Evolutionary conservation across 2,329 filamentous ascomycete species (phyloP), one percentile per base, ranked within the genome.

Genomic region (Scedosporium apiospermum): DNA sequence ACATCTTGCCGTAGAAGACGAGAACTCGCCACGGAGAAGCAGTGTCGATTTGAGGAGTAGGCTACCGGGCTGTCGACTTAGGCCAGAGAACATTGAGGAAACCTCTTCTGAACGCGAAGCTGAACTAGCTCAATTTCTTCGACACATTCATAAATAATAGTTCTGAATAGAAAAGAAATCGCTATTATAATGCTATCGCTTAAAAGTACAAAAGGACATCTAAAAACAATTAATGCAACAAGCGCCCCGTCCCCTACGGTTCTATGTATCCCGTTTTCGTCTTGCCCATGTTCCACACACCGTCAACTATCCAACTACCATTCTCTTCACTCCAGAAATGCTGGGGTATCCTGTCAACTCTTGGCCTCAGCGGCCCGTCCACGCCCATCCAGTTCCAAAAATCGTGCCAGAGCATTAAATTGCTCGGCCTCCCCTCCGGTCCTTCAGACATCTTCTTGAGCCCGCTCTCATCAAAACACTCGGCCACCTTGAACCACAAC

Each of bases 401-500:
- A 60, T 72, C 70, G 41, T 65, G 63, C 69, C 65, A 69, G 6
- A 57, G 63, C 44, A 68, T 61, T 9, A 46, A 63, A 16, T 67
- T 63, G 3, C 65, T 59, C 16, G 64, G 65, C 30, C 49, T 57
- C 16, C 44, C 57, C 14, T 66, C 60, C 1, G 63, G 18, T 44
- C 44, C 46, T 7, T 41, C 7, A 6, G 64, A 67, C 55, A 61
- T 64, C 6, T 58, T 46, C 53, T 69, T 69, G 59, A 72, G 63
- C 49, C 71, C 71, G 4, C 64, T 41, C 60, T 68, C 67, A 44
- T 71, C 66, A 58, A 73, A 73, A 63, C 68, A 70, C 44, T 66
- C 62, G 27, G 71, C 70, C 18, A 72, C 70, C 60, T 70, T 71
- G 60, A 69, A 64, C 64, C 67, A 73, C 1, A 65, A 26, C 23